Conservation (phyloP, 2,329 filamentous ascomycete genomes). For the Anisogramma anomala region DNA sequence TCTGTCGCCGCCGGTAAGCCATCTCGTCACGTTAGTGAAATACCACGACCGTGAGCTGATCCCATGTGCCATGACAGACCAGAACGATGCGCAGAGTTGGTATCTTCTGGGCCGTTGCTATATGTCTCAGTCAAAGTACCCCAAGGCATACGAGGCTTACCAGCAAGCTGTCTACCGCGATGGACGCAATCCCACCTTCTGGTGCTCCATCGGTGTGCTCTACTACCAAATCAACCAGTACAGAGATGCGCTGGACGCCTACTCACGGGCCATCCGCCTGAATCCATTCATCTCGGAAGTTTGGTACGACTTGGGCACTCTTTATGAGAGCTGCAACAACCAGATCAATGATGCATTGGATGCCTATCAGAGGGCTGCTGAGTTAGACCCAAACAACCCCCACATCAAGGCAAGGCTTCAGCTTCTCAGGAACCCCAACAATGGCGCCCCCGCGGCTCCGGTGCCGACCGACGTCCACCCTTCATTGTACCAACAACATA, state of each 20-base stretch:
- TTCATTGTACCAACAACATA: slow-evolving; percentile 77
- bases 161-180: slow-evolving; percentile 98
- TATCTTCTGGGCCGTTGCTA: slow-evolving; percentile 95
- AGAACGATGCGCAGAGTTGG: slow-evolving; percentile 95
- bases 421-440: slow-evolving; percentile 68
- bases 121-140: slow-evolving; percentile 98
- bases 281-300: slow-evolving; percentile 99
- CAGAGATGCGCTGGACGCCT: slow-evolving; percentile 91
- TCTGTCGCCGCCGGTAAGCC: slow-evolving; percentile 78
- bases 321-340: slow-evolving; percentile 99
- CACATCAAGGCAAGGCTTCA: slow-evolving; percentile 94
- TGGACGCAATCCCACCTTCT: slow-evolving; percentile 95
- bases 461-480: slow-evolving; percentile 93
- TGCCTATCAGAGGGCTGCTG: slow-evolving; percentile 86
- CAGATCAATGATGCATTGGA: slow-evolving; percentile 94
- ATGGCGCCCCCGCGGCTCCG: slow-evolving; percentile 66
- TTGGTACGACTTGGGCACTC: slow-evolving; percentile 93
- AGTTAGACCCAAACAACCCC: slow-evolving; percentile 83
- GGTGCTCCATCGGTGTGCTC: slow-evolving; percentile 97
- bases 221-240: slow-evolving; percentile 99
- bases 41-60: slow-evolving; percentile 19
- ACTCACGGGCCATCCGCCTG: slow-evolving; percentile 87
- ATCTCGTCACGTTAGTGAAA: slow-evolving; percentile 9
- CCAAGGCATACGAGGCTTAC: slow-evolving; percentile 96
- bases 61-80: slow-evolving; percentile 48